Evolutionary conservation across 2,329 filamentous ascomycete genomes (phyloP).

Genomic region (Claviceps sp.): DNA sequence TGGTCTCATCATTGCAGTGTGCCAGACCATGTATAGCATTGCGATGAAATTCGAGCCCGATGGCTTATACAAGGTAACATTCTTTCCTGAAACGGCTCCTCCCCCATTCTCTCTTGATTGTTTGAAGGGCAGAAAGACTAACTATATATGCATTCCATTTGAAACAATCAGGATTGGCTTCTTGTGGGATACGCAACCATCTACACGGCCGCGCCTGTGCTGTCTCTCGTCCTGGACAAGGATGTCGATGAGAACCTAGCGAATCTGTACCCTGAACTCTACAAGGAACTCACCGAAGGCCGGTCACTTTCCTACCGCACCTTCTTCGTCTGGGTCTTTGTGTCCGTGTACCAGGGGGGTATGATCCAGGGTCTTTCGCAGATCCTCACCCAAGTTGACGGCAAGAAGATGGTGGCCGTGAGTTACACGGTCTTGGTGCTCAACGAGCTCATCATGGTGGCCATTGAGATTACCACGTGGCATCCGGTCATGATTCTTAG

Average conservation of each 20-base stretch:
- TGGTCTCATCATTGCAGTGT: slow-evolving; percentile 86
- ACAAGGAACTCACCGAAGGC: slow-evolving; percentile 89
- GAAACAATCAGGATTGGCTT: slow-evolving; percentile 62
- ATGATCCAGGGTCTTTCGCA: slow-evolving; percentile 94
- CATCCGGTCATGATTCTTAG: slow-evolving; percentile 81
- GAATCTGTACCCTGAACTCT: slow-evolving; percentile 91
- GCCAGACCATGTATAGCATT: slow-evolving; percentile 95
- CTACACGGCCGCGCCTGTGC: slow-evolving; percentile 86
- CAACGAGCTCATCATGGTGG: slow-evolving; percentile 96
- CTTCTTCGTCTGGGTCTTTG: slow-evolving; percentile 93
- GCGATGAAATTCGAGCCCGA: slow-evolving; percentile 86
- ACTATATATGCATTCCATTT: slow-evolving; percentile 11
- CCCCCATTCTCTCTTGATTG: not conserved
- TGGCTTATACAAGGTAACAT: slow-evolving; percentile 62
- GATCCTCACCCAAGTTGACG: slow-evolving; percentile 66
- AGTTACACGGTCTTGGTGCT: slow-evolving; percentile 84
- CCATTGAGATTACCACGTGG: slow-evolving; percentile 93
- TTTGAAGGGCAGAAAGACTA: slow-evolving; percentile 6
- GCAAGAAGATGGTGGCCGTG: slow-evolving; percentile 69
- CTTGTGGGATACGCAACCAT: slow-evolving; percentile 93
- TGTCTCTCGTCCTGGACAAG: slow-evolving; percentile 85
- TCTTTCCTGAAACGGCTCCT: too few species aligned
- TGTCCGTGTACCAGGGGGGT: slow-evolving; percentile 88
- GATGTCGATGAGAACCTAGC: slow-evolving; percentile 91
- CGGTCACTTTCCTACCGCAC: slow-evolving; percentile 80